phyloP scores from a whole-genome alignment of 495 filamentous ascomycete genomes.

The Talaromyces liani region DNA sequence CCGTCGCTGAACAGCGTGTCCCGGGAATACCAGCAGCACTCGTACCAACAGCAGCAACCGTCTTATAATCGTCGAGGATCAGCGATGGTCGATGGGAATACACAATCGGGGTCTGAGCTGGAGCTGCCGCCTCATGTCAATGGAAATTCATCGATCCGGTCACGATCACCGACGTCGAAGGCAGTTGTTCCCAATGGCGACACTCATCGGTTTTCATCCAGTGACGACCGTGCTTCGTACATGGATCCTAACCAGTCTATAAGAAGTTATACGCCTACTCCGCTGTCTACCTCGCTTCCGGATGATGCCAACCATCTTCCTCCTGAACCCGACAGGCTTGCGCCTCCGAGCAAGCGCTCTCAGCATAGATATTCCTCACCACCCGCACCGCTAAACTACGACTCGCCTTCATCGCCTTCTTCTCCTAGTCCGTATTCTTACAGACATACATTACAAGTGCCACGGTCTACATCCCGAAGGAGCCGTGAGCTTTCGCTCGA shows the following conservation, averaged over 20 bases:
- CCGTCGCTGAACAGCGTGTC: slow-evolving; percentile 42
- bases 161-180: slow-evolving; percentile 26
- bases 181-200: slow-evolving; percentile 34
- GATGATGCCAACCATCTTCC: slow-evolving; percentile 31
- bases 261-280: slow-evolving; percentile 26
- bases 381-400: slow-evolving; percentile 46
- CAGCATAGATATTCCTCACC: slow-evolving; percentile 73
- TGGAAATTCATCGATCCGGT: slow-evolving; percentile 14
- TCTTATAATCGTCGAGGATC: background rate
- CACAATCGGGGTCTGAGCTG: slow-evolving; percentile 24
- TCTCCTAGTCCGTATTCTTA: slow-evolving; percentile 55
- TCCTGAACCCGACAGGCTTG: slow-evolving; percentile 32
- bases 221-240: slow-evolving; percentile 25
- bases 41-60: slow-evolving; percentile 16
- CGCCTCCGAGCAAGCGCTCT: slow-evolving; percentile 27
- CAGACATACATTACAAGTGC: slow-evolving; percentile 87
- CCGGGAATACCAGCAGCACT: slow-evolving; percentile 12
- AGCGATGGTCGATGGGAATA: slow-evolving; percentile 11
- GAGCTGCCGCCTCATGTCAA: slow-evolving; percentile 27
- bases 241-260: slow-evolving; percentile 21
- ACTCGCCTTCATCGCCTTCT: slow-evolving; percentile 32
- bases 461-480: slow-evolving; percentile 41
- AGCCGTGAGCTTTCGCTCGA: slow-evolving; percentile 51
- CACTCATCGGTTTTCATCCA: slow-evolving; percentile 23
- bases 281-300: slow-evolving; percentile 19